Evolutionary conservation across 148 eudicot species (phyloP).

Genomic region (Cornus florida): DNA sequence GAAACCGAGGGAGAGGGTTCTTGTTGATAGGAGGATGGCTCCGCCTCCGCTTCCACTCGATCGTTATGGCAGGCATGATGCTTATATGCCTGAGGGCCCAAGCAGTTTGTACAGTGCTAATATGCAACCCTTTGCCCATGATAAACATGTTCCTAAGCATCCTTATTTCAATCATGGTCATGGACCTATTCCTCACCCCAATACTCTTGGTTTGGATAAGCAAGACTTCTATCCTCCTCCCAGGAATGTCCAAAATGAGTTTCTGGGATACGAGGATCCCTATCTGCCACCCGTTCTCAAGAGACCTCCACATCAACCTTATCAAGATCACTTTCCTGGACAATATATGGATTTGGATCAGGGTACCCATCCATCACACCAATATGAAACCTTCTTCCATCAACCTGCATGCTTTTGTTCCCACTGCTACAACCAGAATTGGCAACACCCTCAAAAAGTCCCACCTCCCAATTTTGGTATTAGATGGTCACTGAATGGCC

Average conservation of each 20-base stretch:
- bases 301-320: slow-evolving; percentile 25
- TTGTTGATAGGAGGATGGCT: slow-evolving; percentile 6
- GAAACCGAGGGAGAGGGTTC: slow-evolving; percentile 25
- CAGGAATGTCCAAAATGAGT: slow-evolving; percentile 22
- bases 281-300: slow-evolving; percentile 30
- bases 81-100: slow-evolving; percentile 37
- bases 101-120: slow-evolving; percentile 26
- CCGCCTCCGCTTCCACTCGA: slow-evolving; percentile 29
- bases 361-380: slow-evolving; percentile 22
- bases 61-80: slow-evolving; percentile 26
- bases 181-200: slow-evolving; percentile 24
- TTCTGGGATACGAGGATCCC: slow-evolving; percentile 27
- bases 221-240: slow-evolving; percentile 25
- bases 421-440: slow-evolving; percentile 39
- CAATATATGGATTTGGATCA: slow-evolving; percentile 35
- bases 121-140: slow-evolving; percentile 28
- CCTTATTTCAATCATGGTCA: slow-evolving; percentile 23
- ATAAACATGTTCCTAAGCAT: slow-evolving; percentile 21
- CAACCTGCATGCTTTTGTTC: slow-evolving; percentile 53
- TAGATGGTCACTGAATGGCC: slow-evolving; percentile 24
- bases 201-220: slow-evolving; percentile 13
- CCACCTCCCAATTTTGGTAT: slow-evolving; percentile 17
- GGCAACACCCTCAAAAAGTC: slow-evolving; percentile 34
- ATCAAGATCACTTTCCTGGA: slow-evolving; percentile 35
- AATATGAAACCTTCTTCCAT: slow-evolving; percentile 34